Evolutionary conservation across 441 rosid species (phyloP).

Genomic region (Croton laevigatus): DNA sequence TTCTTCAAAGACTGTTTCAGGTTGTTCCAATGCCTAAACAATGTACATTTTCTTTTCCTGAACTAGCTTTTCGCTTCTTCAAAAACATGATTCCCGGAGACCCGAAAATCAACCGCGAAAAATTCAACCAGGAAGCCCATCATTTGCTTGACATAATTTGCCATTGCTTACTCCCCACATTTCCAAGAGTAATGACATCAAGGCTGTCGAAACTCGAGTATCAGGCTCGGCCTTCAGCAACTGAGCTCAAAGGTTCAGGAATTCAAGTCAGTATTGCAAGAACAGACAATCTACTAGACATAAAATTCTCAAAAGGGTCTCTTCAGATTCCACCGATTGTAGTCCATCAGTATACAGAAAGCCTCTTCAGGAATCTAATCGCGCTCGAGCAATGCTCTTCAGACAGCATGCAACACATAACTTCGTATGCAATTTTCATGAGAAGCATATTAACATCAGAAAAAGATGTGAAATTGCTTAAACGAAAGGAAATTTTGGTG

Average conservation of each 20-base stretch:
- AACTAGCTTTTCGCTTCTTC: constrained; percentile 48
- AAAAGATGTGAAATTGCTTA: constrained; percentile 36
- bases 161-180: constrained; percentile 48
- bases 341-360: constrained; percentile 38
- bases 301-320: constrained; percentile 35
- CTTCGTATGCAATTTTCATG: constrained; percentile 45
- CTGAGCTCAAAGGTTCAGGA: constrained; percentile 30
- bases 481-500: constrained; percentile 22
- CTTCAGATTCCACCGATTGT: constrained; percentile 40
- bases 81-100: constrained; percentile 54
- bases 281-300: constrained; percentile 34
- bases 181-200: constrained; percentile 20
- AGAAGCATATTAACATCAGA: constrained; percentile 25
- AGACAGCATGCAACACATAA: constrained; percentile 28
- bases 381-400: constrained; percentile 35
- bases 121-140: constrained; percentile 48
- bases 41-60: constrained; percentile 33
- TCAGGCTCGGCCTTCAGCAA: constrained; percentile 12
- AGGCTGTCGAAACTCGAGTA: neutral
- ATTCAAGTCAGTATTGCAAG: constrained; percentile 30
- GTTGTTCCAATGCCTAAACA: constrained; percentile 36
- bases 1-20: constrained; percentile 43
- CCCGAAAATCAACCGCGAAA: constrained; percentile 24
- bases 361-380: constrained; percentile 46
- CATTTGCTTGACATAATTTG: constrained; percentile 53